These are phyloP conservation scores for Pseudozyma sp. DNA, from an alignment of 1,284 basidiomycete species.

Conservation along the genomic window DNA sequence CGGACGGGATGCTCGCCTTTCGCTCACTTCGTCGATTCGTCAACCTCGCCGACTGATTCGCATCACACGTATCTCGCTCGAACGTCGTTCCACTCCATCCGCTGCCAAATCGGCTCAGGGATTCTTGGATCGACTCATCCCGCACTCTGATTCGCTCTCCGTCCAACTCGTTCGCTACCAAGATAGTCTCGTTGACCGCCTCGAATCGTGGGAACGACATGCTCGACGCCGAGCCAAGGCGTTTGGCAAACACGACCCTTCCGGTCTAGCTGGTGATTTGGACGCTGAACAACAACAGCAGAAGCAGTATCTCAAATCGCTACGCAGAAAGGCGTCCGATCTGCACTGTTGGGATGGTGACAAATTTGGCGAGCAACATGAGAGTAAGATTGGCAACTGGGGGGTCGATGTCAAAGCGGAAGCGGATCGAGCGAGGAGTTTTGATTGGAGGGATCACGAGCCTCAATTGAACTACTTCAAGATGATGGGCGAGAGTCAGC, in stretches of 20 bases:
- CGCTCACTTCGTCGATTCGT: slow-evolving; percentile 24
- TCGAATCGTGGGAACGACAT: slow-evolving; percentile 55
- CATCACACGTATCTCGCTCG: slow-evolving; percentile 49
- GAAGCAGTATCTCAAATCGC: slow-evolving; percentile 37
- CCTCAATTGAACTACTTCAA: slow-evolving; percentile 43
- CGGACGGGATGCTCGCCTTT: slow-evolving; percentile 43
- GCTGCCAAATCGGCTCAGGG: slow-evolving; percentile 1
- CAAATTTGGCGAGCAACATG: slow-evolving; percentile 33
- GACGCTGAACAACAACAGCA: slow-evolving; percentile 35
- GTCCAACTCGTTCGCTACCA: slow-evolving; percentile 54
- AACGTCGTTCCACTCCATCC: slow-evolving; percentile 9
- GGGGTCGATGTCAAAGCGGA: slow-evolving; percentile 54
- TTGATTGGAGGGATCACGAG: slow-evolving; percentile 54
- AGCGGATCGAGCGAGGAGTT: slow-evolving; percentile 52
- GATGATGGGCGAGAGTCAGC: slow-evolving; percentile 15
- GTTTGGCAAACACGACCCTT: slow-evolving; percentile 53
- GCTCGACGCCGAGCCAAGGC: slow-evolving; percentile 50
- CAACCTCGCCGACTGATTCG: slow-evolving; percentile 45
- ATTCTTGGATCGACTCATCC: slow-evolving; percentile 26
- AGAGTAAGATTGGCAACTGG: slow-evolving; percentile 52
- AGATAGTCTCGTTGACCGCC: slow-evolving; percentile 42
- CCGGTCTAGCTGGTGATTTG: slow-evolving; percentile 36
- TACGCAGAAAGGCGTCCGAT: slow-evolving; percentile 30
- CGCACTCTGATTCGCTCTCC: slow-evolving; percentile 49
- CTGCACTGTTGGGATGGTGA: slow-evolving; percentile 43